Evolutionary conservation across 495 filamentous ascomycete genomes (phyloP), one percentile per base, ranked within the genome.

Genomic region (Saxispiralis lemnorum): DNA sequence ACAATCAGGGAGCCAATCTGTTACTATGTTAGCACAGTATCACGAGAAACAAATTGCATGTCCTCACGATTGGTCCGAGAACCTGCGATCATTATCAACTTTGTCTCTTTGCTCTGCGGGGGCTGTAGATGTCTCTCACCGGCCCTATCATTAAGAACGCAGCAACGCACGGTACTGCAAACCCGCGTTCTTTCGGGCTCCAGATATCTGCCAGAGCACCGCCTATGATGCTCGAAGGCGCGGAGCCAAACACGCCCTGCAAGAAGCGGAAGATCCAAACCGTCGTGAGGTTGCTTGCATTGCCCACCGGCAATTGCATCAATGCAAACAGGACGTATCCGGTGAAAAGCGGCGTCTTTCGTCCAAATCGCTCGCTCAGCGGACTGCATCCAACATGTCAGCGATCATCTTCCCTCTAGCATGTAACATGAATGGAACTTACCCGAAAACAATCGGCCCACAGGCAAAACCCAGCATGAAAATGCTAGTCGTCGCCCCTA

Each of bases 141-240:
- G 76, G 71, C 0, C 72, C 74, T 21, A 69, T 56, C 39, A 42
- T 42, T 14, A 42, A 19, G 55, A 75, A 76, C 3, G 68, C 65
- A 32, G 66, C 66, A 39, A 71, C 55, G 15, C 66, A 65, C 6
- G 45, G 45, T 44, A 76, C 68, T 1, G 77, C 77, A 3, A 73
- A 56, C 6, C 71, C 77, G 3, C 77, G 65, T 35, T 76, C 66
- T 17, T 69, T 54, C 13, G 72, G 67, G 35, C 64, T 58, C 66
- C 69, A 81, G 44, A 81, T 63, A 55, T 83, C 78, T 7, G 67
- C 71, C 44, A 77, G 57, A n/a, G 67, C 65, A 46, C 76, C 78
- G 30, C 70, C 72, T 11, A 73, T 66, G 30, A 79, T 66, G 4
- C 73, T 71, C 11, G 81, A 51, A 11, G 78, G 71, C 0, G 75